Conservation (phyloP, 805 yeast genomes). For the Hermanozyma aechmeae region DNA sequence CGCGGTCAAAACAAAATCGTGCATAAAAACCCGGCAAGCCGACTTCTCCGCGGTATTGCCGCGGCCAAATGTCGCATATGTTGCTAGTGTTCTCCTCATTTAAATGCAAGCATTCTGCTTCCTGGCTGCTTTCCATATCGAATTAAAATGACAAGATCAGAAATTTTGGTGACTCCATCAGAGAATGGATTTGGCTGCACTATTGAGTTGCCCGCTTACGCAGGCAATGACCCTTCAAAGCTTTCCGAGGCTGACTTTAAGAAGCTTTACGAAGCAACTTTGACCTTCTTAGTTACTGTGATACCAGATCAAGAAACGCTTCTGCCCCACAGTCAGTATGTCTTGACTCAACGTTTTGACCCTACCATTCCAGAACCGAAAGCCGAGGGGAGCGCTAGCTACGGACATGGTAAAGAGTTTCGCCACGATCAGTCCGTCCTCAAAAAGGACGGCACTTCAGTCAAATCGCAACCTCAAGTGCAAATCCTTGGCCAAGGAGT, state of each 20-base stretch:
- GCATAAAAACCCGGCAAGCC: not conserved
- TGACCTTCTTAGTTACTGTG: conserved; percentile 61
- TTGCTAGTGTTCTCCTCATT: not conserved
- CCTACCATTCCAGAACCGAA: conserved; percentile 45
- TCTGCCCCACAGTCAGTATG: conserved; percentile 66
- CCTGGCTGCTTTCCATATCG: not conserved
- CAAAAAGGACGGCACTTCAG: conserved; percentile 71
- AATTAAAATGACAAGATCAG: not conserved
- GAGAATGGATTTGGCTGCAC: conserved; percentile 50
- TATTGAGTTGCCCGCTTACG: conserved; percentile 54
- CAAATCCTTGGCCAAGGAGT: conserved; percentile 82
- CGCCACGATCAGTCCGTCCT: conserved; percentile 50
- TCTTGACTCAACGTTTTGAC: conserved; percentile 69
- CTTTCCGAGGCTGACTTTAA: conserved; percentile 60
- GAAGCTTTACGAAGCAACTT: conserved; percentile 52
- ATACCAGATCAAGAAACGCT: conserved; percentile 65
- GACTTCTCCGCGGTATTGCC: conserved; percentile 1
- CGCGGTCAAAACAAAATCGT: not conserved
- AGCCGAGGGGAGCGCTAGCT: conserved; percentile 37
- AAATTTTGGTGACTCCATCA: conserved; percentile 5
- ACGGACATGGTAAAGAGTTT: conserved; percentile 78
- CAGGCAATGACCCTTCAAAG: conserved; percentile 60
- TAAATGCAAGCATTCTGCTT: not conserved
- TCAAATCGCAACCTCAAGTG: conserved; percentile 80
- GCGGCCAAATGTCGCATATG: not conserved